Percentiles rank a stretch among this genome's conserved stretches.
These are phyloP conservation scores for Pseudocercospora ulei DNA, from an alignment of 2,329 filamentous ascomycete genomes.

Conservation along the genomic window DNA sequence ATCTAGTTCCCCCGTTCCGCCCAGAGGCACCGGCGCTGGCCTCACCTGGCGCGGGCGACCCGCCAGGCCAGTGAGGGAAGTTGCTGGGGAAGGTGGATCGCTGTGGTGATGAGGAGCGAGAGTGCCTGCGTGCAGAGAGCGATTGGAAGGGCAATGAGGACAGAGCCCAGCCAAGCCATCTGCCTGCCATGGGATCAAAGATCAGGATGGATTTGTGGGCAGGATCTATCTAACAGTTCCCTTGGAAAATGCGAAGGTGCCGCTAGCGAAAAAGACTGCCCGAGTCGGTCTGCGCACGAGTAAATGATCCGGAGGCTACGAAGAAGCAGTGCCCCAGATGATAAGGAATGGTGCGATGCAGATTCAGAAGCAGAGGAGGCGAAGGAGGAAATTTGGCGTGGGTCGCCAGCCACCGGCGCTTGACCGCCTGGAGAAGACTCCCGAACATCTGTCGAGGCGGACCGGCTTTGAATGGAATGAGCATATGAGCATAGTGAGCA, in stretches of 20 bases:
- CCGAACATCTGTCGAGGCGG: conserved; percentile 1
- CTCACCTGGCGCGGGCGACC: too few relatives aligned
- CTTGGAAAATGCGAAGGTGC: conserved; percentile 65
- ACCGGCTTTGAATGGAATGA: background rate
- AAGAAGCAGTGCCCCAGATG: conserved; percentile 61
- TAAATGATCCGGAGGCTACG: conserved; percentile 86
- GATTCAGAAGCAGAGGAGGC: conserved; percentile 32
- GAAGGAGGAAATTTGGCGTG: conserved; percentile 12
- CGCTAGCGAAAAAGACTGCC: conserved; percentile 97
- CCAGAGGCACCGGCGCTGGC: too few relatives aligned
- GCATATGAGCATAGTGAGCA: conserved; percentile 1
- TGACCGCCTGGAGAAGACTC: conserved; percentile 2
- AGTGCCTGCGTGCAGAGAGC: background rate
- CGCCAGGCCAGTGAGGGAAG: too few relatives aligned
- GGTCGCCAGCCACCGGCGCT: background rate
- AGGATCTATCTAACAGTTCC: conserved; percentile 96
- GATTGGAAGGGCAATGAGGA: too few relatives aligned
- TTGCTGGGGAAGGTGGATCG: background rate
- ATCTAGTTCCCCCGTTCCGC: too few relatives aligned
- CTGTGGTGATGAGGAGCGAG: background rate
- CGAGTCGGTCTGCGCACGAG: conserved; percentile 68
- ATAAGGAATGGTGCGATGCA: conserved; percentile 76
- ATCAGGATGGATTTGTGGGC: too few relatives aligned
- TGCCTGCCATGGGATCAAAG: too few relatives aligned
- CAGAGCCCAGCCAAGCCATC: too few relatives aligned